phyloP scores from a whole-genome alignment of 2,329 filamentous ascomycete species.

The Aureobasidium sp. region DNA sequence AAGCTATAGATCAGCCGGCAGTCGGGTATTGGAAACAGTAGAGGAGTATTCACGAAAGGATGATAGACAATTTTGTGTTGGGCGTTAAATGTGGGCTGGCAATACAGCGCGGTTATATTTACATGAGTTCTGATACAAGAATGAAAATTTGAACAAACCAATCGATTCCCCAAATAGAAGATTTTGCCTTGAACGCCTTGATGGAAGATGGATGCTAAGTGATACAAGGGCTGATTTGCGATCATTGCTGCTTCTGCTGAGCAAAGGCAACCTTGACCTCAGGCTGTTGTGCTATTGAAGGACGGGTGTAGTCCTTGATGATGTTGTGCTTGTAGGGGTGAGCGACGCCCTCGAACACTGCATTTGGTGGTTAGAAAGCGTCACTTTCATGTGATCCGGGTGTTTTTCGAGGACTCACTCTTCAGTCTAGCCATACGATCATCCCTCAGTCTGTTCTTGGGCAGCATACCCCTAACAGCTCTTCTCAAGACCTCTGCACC shows the following conservation, averaged over 20 bases:
- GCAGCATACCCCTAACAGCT: slow-evolving; percentile 94
- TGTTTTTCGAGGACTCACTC: slow-evolving; percentile 40
- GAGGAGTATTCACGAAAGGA: background rate
- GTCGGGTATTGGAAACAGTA: background rate
- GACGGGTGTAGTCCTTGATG: slow-evolving; percentile 42
- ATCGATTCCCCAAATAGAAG: slow-evolving; percentile 7
- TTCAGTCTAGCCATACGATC: slow-evolving; percentile 82
- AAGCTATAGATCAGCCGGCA: slow-evolving; percentile 31
- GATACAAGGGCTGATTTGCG: background rate
- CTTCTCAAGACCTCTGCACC: slow-evolving; percentile 85
- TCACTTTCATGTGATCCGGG: background rate
- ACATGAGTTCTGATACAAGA: slow-evolving; percentile 6
- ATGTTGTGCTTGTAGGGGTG: slow-evolving; percentile 92
- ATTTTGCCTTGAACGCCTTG: slow-evolving; percentile 18
- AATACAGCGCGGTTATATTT: slow-evolving; percentile 13
- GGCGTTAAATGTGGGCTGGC: slow-evolving; percentile 8
- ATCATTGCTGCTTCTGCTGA: slow-evolving; percentile 9
- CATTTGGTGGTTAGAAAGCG: background rate
- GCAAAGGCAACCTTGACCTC: slow-evolving; percentile 16
- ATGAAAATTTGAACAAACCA: background rate
- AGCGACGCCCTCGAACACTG: slow-evolving; percentile 81
- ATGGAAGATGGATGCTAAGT: background rate
- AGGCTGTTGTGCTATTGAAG: slow-evolving; percentile 14
- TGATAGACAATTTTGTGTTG: background rate
- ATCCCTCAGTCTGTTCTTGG: slow-evolving; percentile 89